Evolutionary conservation across 805 yeast species (phyloP).

Genomic region (Clavispora vitiphila): DNA sequence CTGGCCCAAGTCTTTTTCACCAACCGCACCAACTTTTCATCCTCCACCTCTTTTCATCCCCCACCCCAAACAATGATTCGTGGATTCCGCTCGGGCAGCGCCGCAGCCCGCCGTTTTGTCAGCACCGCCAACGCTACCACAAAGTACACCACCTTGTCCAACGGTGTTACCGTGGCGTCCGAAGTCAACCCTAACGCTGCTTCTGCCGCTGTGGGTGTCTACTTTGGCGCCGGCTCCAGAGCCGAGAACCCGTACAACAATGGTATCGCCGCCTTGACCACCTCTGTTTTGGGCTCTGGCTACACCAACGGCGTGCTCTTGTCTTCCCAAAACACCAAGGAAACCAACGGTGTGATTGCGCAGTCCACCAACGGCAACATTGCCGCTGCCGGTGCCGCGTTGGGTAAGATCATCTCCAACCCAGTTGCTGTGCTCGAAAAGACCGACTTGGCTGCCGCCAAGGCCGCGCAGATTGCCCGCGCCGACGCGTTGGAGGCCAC

Average conservation of each 20-base stretch:
- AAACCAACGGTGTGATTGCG: slow-evolving; percentile 58
- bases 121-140: slow-evolving; percentile 57
- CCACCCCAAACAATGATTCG: slow-evolving; percentile 31
- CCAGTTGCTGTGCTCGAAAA: slow-evolving; percentile 36
- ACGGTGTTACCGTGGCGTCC: slow-evolving; percentile 71
- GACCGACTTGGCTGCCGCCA: slow-evolving; percentile 43
- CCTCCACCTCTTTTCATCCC: slow-evolving; percentile 8
- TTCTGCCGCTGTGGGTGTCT: slow-evolving; percentile 63
- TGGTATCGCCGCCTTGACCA: slow-evolving; percentile 68
- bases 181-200: slow-evolving; percentile 53
- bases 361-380: slow-evolving; percentile 48
- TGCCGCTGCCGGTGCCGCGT: slow-evolving; percentile 46
- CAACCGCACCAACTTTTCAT: slow-evolving; percentile 8
- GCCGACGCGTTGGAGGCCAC: slow-evolving; percentile 52
- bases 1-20: slow-evolving; percentile 5
- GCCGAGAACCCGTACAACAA: slow-evolving; percentile 77
- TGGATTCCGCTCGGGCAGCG: slow-evolving; percentile 33
- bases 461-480: slow-evolving; percentile 40
- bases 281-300: slow-evolving; percentile 44
- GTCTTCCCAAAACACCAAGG: slow-evolving; percentile 53
- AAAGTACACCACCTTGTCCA: slow-evolving; percentile 64
- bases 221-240: slow-evolving; percentile 73
- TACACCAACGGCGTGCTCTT: slow-evolving; percentile 52
- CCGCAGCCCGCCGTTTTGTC: slow-evolving; percentile 49
- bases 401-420: slow-evolving; percentile 41